These are phyloP conservation scores for Debaryomyces nepalensis DNA, from an alignment of 1,139 yeast genomes.

Conservation along the genomic window DNA sequence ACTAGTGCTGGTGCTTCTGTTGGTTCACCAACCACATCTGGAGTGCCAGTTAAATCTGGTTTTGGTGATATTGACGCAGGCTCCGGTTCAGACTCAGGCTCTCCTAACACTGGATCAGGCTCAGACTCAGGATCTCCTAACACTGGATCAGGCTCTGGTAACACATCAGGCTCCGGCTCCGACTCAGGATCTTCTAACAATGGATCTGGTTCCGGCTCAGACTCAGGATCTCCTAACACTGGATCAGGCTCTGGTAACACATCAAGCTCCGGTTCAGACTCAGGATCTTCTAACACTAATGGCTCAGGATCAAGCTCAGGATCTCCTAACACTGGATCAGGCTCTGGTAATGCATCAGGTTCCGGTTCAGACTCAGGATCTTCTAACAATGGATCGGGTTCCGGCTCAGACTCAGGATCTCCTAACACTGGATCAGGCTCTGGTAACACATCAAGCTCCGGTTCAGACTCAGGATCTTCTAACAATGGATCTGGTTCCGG, in stretches of 20 bases:
- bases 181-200: neutral
- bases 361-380: slow-evolving; percentile 14
- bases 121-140: neutral
- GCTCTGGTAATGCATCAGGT: slow-evolving; percentile 12
- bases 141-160: neutral
- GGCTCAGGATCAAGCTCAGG: no score
- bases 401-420: neutral
- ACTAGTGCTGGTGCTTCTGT: no score
- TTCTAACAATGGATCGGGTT: slow-evolving; percentile 12
- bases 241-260: no score
- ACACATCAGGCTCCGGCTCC: neutral
- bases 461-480: neutral
- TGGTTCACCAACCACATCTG: no score
- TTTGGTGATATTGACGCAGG: slow-evolving; percentile 37
- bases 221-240: no score
- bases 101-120: slow-evolving; percentile 14
- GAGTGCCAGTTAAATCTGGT: no score
- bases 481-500: neutral
- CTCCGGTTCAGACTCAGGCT: slow-evolving; percentile 29
- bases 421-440: neutral
- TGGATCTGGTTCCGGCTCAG: neutral
- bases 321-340: no score
- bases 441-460: slow-evolving; percentile 18
- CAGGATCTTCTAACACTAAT: no score
- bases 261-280: no score